Conservation (phyloP, 129 eudicot genomes). For the Centaurea solstitialis region DNA sequence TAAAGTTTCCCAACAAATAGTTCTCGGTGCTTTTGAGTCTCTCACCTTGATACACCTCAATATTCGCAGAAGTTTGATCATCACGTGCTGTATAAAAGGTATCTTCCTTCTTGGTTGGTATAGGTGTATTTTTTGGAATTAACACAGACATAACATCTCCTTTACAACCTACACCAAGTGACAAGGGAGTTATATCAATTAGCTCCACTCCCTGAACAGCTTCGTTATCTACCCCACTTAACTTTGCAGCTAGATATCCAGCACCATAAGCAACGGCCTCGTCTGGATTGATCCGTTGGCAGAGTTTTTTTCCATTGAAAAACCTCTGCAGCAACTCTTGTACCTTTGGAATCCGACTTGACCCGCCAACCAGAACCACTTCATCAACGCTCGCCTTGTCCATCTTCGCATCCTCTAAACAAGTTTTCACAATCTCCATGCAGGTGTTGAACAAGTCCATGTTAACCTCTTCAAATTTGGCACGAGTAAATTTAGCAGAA, state of each 20-base stretch:
- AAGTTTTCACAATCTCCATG: neutral
- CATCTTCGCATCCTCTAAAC: constrained; percentile 10
- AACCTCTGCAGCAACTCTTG: constrained; percentile 24
- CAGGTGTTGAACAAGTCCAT: constrained; percentile 21
- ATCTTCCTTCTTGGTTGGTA: constrained; percentile 17
- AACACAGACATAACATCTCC: neutral
- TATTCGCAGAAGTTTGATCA: neutral
- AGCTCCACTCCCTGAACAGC: constrained; percentile 11
- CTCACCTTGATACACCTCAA: constrained; percentile 17
- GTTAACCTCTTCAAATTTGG: constrained; percentile 20
- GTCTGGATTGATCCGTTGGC: constrained; percentile 25
- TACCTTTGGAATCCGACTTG: constrained; percentile 29
- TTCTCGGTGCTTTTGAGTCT: neutral
- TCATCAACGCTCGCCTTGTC: constrained; percentile 21
- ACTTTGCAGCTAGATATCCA: constrained; percentile 22
- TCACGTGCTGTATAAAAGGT: neutral
- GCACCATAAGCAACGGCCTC: constrained; percentile 38
- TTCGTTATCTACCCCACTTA: constrained; percentile 22
- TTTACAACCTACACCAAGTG: neutral
- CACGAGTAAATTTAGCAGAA: constrained; percentile 8
- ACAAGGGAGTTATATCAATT: constrained; percentile 18
- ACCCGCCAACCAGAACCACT: constrained; percentile 34
- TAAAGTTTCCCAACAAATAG: constrained; percentile 2
- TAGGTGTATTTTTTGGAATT: constrained; percentile 4
- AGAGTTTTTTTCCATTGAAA: constrained; percentile 14